Conservation (phyloP, 164 flowering plant species). For the Vitis rupestris region DNA sequence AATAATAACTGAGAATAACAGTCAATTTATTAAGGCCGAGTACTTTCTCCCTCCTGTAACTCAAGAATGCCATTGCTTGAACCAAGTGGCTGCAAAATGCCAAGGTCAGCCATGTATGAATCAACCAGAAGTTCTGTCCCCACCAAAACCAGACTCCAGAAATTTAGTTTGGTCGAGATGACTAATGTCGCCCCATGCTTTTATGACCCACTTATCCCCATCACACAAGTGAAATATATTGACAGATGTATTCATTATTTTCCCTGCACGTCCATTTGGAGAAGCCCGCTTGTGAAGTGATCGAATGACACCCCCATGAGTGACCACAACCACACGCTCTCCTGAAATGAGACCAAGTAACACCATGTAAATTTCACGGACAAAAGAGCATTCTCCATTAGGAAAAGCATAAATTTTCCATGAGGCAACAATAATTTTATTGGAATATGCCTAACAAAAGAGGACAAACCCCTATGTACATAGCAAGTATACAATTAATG, state of each 20-base stretch:
- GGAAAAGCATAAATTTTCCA: too few relatives aligned
- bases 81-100: neutral
- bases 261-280: slow-evolving; percentile 39
- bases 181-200: slow-evolving; percentile 72
- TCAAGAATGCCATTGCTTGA: neutral
- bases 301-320: slow-evolving; percentile 77
- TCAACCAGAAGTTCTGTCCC: slow-evolving; percentile 74
- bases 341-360: slow-evolving; percentile 41
- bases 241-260: slow-evolving; percentile 64
- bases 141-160: slow-evolving; percentile 75
- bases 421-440: too few relatives aligned
- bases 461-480: too few relatives aligned
- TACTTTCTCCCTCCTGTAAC: neutral
- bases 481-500: too few relatives aligned
- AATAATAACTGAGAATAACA: neutral
- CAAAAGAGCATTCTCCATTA: neutral
- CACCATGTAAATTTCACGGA: neutral
- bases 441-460: too few relatives aligned
- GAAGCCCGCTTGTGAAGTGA: slow-evolving; percentile 56
- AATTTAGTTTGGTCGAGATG: slow-evolving; percentile 61
- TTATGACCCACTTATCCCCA: slow-evolving; percentile 51
- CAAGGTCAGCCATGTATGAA: slow-evolving; percentile 10
- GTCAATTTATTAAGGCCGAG: neutral
- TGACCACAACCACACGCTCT: slow-evolving; percentile 73
- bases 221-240: slow-evolving; percentile 59